Evolutionary conservation across 2,329 filamentous ascomycete genomes (phyloP), one percentile per base, ranked within the genome.

Genomic region (Penicillium sp.): DNA sequence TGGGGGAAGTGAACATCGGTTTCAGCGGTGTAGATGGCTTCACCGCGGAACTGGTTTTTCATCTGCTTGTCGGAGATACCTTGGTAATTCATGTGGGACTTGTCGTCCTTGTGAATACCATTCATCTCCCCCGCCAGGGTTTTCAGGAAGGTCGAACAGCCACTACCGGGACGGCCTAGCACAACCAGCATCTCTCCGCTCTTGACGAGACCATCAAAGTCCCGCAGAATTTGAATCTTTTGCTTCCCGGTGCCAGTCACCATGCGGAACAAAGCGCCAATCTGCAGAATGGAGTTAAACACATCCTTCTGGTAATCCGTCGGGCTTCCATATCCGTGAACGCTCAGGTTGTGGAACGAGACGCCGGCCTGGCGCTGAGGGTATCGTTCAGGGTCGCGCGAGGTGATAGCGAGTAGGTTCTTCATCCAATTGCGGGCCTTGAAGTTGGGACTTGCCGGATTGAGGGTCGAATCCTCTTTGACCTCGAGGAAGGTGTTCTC

Each of bases 1-100:
- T 83, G 79, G 15, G 86, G 85, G 62, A 91, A 91, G 66, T 91
- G 86, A 4, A 87, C 83, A 60, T 94, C 88, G 23, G 87, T 83
- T 63, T 93, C 87, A 43, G 86, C 86, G 0, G 86, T 90, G 68
- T 93, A 93, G 62, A 93, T 90, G 47, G 86, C 86, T 67, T 94
- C 87, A 50, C 87, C 87, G 18, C 86, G 82, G 69, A 91, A 89
- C 13, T 74, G 73, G 8, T 78, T 79, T 67, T 85, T 80, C 85
- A 93, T 91, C 59, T 87, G 49, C 43, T 63, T 57, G 31, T 59
- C 58, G 4, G 63, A 56, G 29, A 67, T 65, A 53, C 68, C 69
- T 50, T 93, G 85, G 61, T 94, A 94, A 69, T 94, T 93, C 64
- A 94, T 79, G 43, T 86, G 78, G 0, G 86, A 84, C 6, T 72